Evolutionary conservation across 495 filamentous ascomycete species (phyloP).

Genomic region (Neurospora sp.): DNA sequence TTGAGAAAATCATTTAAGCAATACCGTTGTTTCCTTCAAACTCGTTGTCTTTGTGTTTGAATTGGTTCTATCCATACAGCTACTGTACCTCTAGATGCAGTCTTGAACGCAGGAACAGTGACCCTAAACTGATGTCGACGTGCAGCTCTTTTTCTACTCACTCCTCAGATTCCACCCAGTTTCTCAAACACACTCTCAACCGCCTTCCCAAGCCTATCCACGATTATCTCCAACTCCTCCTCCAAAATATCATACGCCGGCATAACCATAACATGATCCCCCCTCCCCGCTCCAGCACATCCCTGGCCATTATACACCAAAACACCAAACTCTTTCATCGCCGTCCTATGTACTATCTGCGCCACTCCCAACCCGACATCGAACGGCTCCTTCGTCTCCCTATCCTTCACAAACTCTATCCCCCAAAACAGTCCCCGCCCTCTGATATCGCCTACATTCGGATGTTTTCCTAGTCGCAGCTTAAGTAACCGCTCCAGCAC

Average conservation of each 20-base stretch:
- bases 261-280: slow-evolving; percentile 64
- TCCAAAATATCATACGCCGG: slow-evolving; percentile 18
- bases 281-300: slow-evolving; percentile 49
- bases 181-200: not conserved
- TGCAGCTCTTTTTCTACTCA: not conserved
- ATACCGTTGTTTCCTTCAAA: not conserved
- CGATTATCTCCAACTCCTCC: slow-evolving; percentile 47
- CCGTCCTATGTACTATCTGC: slow-evolving; percentile 40
- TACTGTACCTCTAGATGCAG: not conserved
- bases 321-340: slow-evolving; percentile 42
- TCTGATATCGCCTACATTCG: slow-evolving; percentile 54
- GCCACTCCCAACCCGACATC: slow-evolving; percentile 27
- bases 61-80: not conserved
- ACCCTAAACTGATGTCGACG: not conserved
- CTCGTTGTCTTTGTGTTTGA: not conserved
- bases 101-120: not conserved
- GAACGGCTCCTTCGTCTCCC: slow-evolving; percentile 35
- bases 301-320: slow-evolving; percentile 60
- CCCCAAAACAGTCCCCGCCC: slow-evolving; percentile 56
- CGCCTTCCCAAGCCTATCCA: slow-evolving; percentile 21
- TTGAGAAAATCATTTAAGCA: not conserved
- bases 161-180: not conserved
- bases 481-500: slow-evolving; percentile 35
- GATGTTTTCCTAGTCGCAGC: slow-evolving; percentile 31
- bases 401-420: slow-evolving; percentile 47